A percentile compares a stretch with the other conserved stretches of the same genome.
Evolutionary conservation across 176 grass and related monocot species (phyloP).

Genomic region (Dactylis glomerata): DNA sequence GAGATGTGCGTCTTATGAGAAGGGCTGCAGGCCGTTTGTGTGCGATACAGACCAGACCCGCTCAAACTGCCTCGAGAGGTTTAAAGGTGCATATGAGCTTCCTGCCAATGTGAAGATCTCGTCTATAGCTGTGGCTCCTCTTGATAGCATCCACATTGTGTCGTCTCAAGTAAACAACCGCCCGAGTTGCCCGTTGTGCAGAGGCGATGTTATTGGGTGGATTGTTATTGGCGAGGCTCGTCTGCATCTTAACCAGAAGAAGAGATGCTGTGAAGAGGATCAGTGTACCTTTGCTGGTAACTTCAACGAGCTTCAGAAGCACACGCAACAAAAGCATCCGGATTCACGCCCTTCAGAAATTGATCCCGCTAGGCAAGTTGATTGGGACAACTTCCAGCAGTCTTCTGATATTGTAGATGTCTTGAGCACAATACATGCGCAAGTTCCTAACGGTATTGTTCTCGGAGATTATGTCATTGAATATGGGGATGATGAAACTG

Average conservation of each 20-base stretch:
- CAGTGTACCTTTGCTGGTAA: slow-evolving; percentile 70
- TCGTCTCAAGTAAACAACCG: slow-evolving; percentile 56
- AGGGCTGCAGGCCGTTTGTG: slow-evolving; percentile 88
- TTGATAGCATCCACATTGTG: slow-evolving; percentile 68
- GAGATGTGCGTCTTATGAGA: slow-evolving; percentile 74
- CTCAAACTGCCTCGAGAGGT: slow-evolving; percentile 90
- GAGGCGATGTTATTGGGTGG: slow-evolving; percentile 93
- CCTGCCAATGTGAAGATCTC: slow-evolving; percentile 63
- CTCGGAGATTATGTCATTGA: slow-evolving; percentile 98
- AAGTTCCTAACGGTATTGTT: slow-evolving; percentile 86
- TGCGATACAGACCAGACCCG: slow-evolving; percentile 88
- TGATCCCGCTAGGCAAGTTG: slow-evolving; percentile 73
- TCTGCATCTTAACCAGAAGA: slow-evolving; percentile 79
- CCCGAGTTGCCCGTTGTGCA: slow-evolving; percentile 78
- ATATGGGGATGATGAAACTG: slow-evolving; percentile 86
- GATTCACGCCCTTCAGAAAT: slow-evolving; percentile 92
- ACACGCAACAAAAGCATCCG: slow-evolving; percentile 81
- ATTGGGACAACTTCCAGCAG: slow-evolving; percentile 98
- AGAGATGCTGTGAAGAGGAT: slow-evolving; percentile 82
- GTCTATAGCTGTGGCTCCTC: slow-evolving; percentile 36
- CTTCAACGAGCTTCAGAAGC: slow-evolving; percentile 87
- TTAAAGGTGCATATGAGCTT: slow-evolving; percentile 73
- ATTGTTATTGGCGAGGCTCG: slow-evolving; percentile 73
- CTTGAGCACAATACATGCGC: slow-evolving; percentile 85
- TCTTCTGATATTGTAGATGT: slow-evolving; percentile 98